Percentiles rank a stretch among this genome's conserved stretches.
phyloP scores from a whole-genome alignment of 768 basidiomycete species.

The Suillus brevipes region DNA sequence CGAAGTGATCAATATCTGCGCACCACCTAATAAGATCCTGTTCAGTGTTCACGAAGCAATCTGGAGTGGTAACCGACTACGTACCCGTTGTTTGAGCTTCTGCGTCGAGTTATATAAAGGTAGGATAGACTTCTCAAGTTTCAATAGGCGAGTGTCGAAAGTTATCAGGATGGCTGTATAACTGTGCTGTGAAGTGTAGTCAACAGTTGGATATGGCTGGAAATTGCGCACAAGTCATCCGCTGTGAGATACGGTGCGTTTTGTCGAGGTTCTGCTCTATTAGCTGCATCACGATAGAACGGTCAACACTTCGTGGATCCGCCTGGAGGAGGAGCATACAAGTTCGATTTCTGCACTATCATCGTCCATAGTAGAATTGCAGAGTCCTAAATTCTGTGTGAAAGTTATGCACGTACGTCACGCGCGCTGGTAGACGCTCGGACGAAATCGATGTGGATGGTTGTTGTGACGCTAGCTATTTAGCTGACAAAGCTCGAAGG shows the following conservation, averaged over 20 bases:
- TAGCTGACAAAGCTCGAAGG: too few relatives aligned
- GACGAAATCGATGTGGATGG: background rate
- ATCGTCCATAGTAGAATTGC: conserved; percentile 42
- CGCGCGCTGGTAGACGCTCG: too few relatives aligned
- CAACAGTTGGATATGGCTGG: background rate
- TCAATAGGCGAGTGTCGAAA: conserved; percentile 79
- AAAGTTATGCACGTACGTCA: too few relatives aligned
- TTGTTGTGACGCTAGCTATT: background rate
- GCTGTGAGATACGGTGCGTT: conserved; percentile 81
- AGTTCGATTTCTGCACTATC: conserved; percentile 78
- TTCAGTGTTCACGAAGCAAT: background rate
- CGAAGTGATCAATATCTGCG: conserved; percentile 81
- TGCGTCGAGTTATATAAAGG: conserved; percentile 82
- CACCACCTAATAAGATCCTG: background rate
- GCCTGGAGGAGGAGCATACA: conserved; percentile 35
- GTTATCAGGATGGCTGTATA: conserved; percentile 73
- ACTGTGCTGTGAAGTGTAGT: conserved; percentile 23
- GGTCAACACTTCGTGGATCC: background rate
- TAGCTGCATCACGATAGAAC: conserved; percentile 44
- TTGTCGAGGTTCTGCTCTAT: conserved; percentile 87
- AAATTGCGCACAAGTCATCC: conserved; percentile 72
- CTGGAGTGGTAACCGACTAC: conserved; percentile 50
- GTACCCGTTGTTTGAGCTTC: conserved; percentile 65
- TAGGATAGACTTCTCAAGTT: conserved; percentile 81
- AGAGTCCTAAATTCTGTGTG: background rate